phyloP scores from a whole-genome alignment of 129 eudicot genomes.

The carrot (Daucus carota) region DNA sequence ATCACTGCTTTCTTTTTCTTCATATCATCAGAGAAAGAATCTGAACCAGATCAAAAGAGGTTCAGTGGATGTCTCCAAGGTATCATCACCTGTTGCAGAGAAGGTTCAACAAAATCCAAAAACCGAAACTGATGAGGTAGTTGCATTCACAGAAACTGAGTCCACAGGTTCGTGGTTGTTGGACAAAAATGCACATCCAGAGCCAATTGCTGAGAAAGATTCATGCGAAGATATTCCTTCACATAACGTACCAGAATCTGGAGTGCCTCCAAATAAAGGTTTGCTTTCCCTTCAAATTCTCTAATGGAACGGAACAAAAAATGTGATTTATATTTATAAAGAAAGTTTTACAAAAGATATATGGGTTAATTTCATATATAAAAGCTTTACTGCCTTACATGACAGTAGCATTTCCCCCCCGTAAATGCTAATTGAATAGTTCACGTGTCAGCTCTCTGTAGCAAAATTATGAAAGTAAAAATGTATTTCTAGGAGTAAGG shows the following conservation, averaged over 20 bases:
- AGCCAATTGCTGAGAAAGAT: constrained; percentile 17
- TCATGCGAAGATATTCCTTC: neutral
- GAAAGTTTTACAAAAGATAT: neutral
- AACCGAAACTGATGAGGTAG: constrained; percentile 13
- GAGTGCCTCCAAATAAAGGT: constrained; percentile 30
- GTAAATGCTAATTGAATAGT: neutral
- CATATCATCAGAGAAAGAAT: constrained; percentile 38
- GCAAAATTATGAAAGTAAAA: neutral
- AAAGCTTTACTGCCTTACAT: neutral
- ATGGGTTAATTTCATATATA: neutral
- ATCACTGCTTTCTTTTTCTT: constrained; percentile 11
- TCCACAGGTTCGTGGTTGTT: constrained; percentile 4
- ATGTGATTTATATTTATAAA: too few relatives aligned
- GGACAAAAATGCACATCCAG: constrained; percentile 14
- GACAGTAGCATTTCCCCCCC: too few relatives aligned
- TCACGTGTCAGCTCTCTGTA: neutral
- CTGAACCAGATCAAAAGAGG: constrained; percentile 22
- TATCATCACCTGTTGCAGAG: constrained; percentile 17
- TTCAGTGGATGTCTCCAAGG: constrained; percentile 18
- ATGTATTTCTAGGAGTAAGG: neutral
- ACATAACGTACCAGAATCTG: constrained; percentile 5
- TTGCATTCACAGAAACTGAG: constrained; percentile 14
- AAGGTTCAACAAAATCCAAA: constrained; percentile 17
- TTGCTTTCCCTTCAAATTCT: constrained; percentile 8
- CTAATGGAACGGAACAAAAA: too few relatives aligned